Evolutionary conservation across 1,284 basidiomycete species (phyloP), one percentile per base, ranked within the genome.

Genomic region (Ceratobasidium sp.): DNA sequence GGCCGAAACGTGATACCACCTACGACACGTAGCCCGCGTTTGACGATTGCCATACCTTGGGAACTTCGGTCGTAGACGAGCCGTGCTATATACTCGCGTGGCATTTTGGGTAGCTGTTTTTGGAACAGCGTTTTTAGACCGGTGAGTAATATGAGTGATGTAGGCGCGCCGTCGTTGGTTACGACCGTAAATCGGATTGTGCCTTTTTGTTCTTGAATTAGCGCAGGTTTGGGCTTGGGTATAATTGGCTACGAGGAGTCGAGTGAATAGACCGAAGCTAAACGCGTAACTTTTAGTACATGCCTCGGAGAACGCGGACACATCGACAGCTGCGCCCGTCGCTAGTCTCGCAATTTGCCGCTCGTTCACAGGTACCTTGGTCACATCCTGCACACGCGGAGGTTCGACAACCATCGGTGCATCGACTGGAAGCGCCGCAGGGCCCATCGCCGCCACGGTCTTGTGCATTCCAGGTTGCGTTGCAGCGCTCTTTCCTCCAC

Each of bases 91-190:
- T 99, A 99, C 83, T 99, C 98, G 81, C 96, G 88, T 26, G 98
- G 98, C 98, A 99, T 99, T 85, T 99, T 99, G 8, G 98, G 98
- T 6, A 99, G 85, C 83, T 99, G 98, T 79, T 95, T 95, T 83
- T 98, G 97, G 82, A 99, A 99, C 31, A 99, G 90, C 31, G 96
- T 97, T 85, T 99, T 99, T 78, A 99, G 88, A 13, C 96, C 96
- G 0, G 96, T 96, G 63, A 99, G 88, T 73, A 99, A 91, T 76
- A 99, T 91, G 51, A 93, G 86, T 0, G 92, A 92, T 33, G 90
- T 89, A 0, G 94, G 91, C 58, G 90, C 85, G 26, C 89, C 88
- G 81, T 97, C 93, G 79, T 98, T 96, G 77, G 94, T 91, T 0
- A 99, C 95, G 6, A 96, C 90, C 0, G 90, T 89, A 76, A 99